Conservation (phyloP, 768 basidiomycete species). For the Pisolithus albus region DNA sequence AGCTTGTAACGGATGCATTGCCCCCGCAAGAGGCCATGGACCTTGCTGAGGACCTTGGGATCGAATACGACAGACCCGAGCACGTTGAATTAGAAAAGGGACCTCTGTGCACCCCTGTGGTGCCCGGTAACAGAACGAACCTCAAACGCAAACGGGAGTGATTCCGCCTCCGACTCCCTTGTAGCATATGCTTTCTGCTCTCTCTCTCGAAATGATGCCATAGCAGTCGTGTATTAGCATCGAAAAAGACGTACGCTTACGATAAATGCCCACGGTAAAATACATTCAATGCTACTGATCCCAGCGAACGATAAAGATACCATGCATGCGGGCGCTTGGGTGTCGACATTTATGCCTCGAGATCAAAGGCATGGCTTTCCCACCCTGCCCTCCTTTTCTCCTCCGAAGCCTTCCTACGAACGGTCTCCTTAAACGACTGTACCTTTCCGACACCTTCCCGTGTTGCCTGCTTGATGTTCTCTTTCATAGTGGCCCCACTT, state of each 20-base stretch:
- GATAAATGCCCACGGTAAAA: no score
- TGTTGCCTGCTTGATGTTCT: slow-evolving; percentile 28
- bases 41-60: slow-evolving; percentile 75
- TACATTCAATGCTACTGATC: no score
- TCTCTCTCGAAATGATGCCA: no score
- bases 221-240: no score
- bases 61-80: slow-evolving; percentile 72
- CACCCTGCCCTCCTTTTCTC: slow-evolving; percentile 39
- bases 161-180: neutral
- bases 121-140: slow-evolving; percentile 23
- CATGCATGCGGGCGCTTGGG: no score
- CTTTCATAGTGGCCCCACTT: slow-evolving; percentile 17
- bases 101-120: slow-evolving; percentile 40
- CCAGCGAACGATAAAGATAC: no score
- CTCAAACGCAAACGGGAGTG: slow-evolving; percentile 50
- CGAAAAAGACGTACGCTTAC: no score
- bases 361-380: slow-evolving; percentile 46
- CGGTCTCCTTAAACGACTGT: slow-evolving; percentile 37
- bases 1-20: slow-evolving; percentile 59
- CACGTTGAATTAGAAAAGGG: slow-evolving; percentile 60
- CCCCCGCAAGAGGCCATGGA: slow-evolving; percentile 55
- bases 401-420: slow-evolving; percentile 33
- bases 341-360: slow-evolving; percentile 1
- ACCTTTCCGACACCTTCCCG: slow-evolving; percentile 33
- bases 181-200: no score